Conservation (phyloP, 1,284 basidiomycete species). For the Fomitopsis schrenkii region DNA sequence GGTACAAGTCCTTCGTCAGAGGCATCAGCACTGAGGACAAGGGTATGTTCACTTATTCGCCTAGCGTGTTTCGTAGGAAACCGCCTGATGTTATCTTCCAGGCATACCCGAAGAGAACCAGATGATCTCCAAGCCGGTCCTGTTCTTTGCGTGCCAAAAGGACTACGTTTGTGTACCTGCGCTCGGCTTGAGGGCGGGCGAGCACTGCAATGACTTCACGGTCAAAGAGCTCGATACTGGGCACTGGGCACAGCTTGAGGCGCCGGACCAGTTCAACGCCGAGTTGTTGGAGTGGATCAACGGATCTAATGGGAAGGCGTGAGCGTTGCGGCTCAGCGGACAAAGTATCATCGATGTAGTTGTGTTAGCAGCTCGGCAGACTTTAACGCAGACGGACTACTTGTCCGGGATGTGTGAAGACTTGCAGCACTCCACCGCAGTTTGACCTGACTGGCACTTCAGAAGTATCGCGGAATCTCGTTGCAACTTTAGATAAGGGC, state of each 20-base stretch:
- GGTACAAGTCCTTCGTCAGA: slow-evolving; percentile 23
- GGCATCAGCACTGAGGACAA: slow-evolving; percentile 22
- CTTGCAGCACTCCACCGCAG: no score
- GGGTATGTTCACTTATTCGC: slow-evolving; percentile 14
- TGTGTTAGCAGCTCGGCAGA: no score
- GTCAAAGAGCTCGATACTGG: slow-evolving; percentile 26
- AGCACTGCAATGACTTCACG: slow-evolving; percentile 16
- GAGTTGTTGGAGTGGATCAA: slow-evolving; percentile 22
- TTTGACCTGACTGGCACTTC: no score
- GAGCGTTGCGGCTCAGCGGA: no score
- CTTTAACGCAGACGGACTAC: no score
- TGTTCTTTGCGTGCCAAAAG: slow-evolving; percentile 20
- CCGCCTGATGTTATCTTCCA: background rate
- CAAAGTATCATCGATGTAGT: no score
- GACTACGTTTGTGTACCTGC: slow-evolving; percentile 19
- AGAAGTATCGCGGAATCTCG: no score
- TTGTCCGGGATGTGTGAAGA: no score
- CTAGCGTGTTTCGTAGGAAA: background rate
- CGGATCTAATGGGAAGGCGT: background rate
- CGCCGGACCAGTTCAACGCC: slow-evolving; percentile 22
- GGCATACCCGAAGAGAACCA: slow-evolving; percentile 13
- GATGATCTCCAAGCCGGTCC: slow-evolving; percentile 16
- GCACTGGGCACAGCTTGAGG: slow-evolving; percentile 29
- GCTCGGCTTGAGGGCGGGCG: slow-evolving; percentile 11
- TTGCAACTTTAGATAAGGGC: no score